Evolutionary conservation across 768 basidiomycete species (phyloP).

Genomic region (Porpolomopsis calyptriformis): DNA sequence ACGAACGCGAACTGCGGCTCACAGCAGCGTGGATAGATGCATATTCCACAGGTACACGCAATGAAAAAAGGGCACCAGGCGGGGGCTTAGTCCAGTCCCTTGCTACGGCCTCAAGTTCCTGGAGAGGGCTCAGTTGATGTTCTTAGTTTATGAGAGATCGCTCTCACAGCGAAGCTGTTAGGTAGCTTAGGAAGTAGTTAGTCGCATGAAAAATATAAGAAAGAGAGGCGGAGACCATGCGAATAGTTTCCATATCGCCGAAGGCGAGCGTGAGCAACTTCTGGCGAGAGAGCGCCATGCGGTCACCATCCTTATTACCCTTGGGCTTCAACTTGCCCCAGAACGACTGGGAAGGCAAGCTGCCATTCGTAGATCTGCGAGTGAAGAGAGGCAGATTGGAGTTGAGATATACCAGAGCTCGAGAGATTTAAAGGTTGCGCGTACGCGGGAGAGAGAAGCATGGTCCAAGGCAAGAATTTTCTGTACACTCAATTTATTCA

Average conservation of each 20-base stretch:
- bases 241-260: constrained; percentile 79
- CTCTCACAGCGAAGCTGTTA: constrained; percentile 49
- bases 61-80: constrained; percentile 60
- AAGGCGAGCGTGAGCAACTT: constrained; percentile 73
- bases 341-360: constrained; percentile 41
- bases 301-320: constrained; percentile 47
- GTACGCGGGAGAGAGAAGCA: constrained; percentile 80
- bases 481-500: not conserved
- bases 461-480: constrained; percentile 21
- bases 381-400: constrained; percentile 25
- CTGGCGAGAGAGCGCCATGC: constrained; percentile 62
- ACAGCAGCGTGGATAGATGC: constrained; percentile 79
- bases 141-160: not conserved
- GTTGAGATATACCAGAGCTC: constrained; percentile 17
- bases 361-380: constrained; percentile 55
- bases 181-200: constrained; percentile 42
- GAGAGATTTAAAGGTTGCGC: constrained; percentile 21
- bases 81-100: constrained; percentile 83
- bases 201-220: constrained; percentile 6
- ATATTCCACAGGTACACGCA: constrained; percentile 81
- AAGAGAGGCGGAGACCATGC: constrained; percentile 36
- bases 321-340: constrained; percentile 68
- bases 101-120: constrained; percentile 77
- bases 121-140: constrained; percentile 3
- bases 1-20: constrained; percentile 21